Evolutionary conservation across 345 rosid genomes (phyloP).

Genomic region (Nasturtium officinale): DNA sequence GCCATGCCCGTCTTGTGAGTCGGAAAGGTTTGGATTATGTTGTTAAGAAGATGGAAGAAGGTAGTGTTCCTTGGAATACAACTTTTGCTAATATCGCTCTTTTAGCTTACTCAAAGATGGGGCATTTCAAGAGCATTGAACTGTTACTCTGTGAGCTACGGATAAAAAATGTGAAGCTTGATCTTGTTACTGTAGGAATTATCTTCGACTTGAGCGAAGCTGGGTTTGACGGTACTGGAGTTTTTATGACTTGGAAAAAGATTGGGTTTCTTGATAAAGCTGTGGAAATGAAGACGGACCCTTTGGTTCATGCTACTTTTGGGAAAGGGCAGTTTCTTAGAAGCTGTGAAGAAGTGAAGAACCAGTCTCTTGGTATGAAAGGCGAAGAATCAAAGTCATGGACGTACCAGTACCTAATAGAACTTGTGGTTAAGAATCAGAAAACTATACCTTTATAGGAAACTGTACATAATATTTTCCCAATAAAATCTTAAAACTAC

Average conservation of each 20-base stretch:
- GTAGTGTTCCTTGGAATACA: constrained; percentile 52
- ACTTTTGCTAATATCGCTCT: constrained; percentile 54
- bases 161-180: constrained; percentile 51
- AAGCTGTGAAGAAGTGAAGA: constrained; percentile 52
- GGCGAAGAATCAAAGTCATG: constrained; percentile 46
- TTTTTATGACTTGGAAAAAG: constrained; percentile 55
- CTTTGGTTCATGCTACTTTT: constrained; percentile 58
- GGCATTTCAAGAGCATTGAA: constrained; percentile 53
- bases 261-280: constrained; percentile 53
- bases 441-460: constrained; percentile 7
- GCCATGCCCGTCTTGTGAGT: constrained; percentile 64
- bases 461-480: too few relatives aligned
- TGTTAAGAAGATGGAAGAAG: constrained; percentile 57
- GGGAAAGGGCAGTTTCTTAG: constrained; percentile 62
- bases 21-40: constrained; percentile 61
- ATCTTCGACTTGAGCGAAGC: constrained; percentile 48
- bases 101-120: constrained; percentile 60
- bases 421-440: constrained; percentile 46
- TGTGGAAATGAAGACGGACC: constrained; percentile 59
- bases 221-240: constrained; percentile 50
- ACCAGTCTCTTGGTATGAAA: constrained; percentile 41
- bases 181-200: constrained; percentile 67
- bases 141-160: constrained; percentile 43
- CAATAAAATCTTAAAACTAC: too few relatives aligned
- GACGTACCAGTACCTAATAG: constrained; percentile 55